phyloP scores from a whole-genome alignment of 2,329 filamentous ascomycete species.

The Sporothrix mexicana region DNA sequence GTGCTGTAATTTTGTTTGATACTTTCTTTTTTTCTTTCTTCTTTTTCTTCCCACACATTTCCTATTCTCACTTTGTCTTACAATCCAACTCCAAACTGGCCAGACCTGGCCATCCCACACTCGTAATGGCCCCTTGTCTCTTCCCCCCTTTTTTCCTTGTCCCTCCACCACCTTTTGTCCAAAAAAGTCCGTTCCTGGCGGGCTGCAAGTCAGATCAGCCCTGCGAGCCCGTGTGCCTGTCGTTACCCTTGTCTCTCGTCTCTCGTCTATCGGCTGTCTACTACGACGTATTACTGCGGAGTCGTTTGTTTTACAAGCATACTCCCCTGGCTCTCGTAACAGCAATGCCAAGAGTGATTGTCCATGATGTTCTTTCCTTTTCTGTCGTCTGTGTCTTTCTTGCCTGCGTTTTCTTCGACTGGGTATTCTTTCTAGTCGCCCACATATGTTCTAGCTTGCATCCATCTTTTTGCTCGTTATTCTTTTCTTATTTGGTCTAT shows the following conservation, averaged over 20 bases:
- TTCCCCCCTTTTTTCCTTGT: neutral
- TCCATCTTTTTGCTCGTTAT: neutral
- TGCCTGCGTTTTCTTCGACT: neutral
- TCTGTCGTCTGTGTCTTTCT: neutral
- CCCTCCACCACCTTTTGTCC: constrained; percentile 4
- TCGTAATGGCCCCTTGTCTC: neutral
- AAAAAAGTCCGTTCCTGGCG: constrained; percentile 11
- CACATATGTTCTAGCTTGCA: neutral
- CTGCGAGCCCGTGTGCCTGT: constrained; percentile 18
- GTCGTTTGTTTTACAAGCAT: too few species aligned
- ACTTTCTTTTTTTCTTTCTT: neutral
- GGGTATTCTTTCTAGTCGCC: neutral
- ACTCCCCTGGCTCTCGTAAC: neutral
- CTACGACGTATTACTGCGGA: too few species aligned
- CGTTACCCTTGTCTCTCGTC: neutral
- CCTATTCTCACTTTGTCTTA: neutral
- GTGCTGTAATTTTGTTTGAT: neutral
- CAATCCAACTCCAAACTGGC: neutral
- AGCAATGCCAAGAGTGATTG: neutral
- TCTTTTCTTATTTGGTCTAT: neutral
- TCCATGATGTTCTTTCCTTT: neutral
- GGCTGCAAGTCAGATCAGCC: constrained; percentile 22
- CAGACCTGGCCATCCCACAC: constrained; percentile 1
- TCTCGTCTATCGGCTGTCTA: too few species aligned
- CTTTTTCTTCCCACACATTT: neutral